Evolutionary conservation across 441 rosid genomes (phyloP).

Genomic region (Aleurites moluccanus): DNA sequence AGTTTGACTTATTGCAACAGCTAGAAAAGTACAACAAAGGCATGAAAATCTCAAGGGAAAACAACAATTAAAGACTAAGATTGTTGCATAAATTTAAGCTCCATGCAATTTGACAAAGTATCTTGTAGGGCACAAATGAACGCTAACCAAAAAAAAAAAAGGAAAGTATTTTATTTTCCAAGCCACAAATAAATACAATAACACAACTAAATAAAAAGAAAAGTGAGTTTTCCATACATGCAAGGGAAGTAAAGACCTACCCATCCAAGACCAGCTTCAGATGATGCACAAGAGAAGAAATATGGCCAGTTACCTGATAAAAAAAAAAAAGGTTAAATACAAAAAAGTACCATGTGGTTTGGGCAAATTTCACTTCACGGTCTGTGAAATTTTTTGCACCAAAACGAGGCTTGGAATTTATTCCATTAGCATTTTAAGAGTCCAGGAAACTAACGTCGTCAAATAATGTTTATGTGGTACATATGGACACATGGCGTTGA

Average conservation of each 20-base stretch:
- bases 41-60: not conserved
- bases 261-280: constrained; percentile 99
- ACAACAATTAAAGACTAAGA: not conserved
- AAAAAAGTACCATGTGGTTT: no score
- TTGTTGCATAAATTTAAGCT: not conserved
- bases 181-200: not conserved
- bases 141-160: not conserved
- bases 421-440: no score
- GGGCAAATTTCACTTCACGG: no score
- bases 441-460: no score
- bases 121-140: not conserved
- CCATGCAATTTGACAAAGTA: not conserved
- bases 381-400: no score
- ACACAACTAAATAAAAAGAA: not conserved
- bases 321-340: constrained; percentile 23
- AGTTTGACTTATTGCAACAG: not conserved
- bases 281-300: constrained; percentile 96
- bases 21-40: not conserved
- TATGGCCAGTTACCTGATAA: constrained; percentile 93
- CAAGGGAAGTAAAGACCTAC: constrained; percentile 48
- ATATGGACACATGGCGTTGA: no score
- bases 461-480: no score
- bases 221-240: not conserved
- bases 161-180: not conserved
- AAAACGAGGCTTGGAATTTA: no score